phyloP scores from a whole-genome alignment of 2,329 filamentous ascomycete genomes.

The Fragosphaeria purpurea region DNA sequence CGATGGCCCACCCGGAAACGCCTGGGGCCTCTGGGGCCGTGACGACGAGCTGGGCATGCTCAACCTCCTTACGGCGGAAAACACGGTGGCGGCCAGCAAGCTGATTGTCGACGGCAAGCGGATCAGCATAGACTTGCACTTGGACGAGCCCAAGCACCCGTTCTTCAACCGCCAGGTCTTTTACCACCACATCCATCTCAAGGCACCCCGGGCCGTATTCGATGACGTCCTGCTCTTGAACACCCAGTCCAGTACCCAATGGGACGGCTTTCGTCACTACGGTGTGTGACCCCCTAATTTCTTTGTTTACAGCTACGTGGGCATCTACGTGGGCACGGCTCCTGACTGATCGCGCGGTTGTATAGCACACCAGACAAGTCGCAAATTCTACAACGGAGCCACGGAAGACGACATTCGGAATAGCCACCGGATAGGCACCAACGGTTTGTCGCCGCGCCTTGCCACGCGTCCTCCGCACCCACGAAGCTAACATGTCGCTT shows the following conservation, averaged over 20 bases:
- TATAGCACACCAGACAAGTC: conserved; percentile 10
- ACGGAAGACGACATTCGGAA: conserved; percentile 25
- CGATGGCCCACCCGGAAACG: conserved; percentile 28
- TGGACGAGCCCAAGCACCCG: background rate
- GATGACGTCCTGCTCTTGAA: conserved; percentile 32
- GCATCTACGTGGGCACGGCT: too few species aligned
- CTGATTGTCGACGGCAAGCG: conserved; percentile 31
- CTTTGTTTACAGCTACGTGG: too few species aligned
- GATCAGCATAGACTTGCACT: conserved; percentile 27
- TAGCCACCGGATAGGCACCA: conserved; percentile 19
- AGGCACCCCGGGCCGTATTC: conserved; percentile 8
- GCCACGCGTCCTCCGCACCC: conserved; percentile 6
- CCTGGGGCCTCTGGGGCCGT: conserved; percentile 34
- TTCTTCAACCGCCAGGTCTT: too few species aligned
- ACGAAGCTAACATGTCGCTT: too few species aligned
- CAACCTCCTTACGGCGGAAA: conserved; percentile 34
- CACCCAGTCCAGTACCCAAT: conserved; percentile 34
- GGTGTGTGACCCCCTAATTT: background rate
- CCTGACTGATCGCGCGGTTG: too few species aligned
- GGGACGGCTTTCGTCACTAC: conserved; percentile 35
- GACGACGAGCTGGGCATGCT: conserved; percentile 32
- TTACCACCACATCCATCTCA: too few species aligned
- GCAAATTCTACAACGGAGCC: background rate
- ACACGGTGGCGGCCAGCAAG: conserved; percentile 27
- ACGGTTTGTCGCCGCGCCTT: conserved; percentile 11